Evolutionary conservation across 1,284 basidiomycete species (phyloP), one percentile per base, ranked within the genome.

Genomic region (Cryptococcus sp.): DNA sequence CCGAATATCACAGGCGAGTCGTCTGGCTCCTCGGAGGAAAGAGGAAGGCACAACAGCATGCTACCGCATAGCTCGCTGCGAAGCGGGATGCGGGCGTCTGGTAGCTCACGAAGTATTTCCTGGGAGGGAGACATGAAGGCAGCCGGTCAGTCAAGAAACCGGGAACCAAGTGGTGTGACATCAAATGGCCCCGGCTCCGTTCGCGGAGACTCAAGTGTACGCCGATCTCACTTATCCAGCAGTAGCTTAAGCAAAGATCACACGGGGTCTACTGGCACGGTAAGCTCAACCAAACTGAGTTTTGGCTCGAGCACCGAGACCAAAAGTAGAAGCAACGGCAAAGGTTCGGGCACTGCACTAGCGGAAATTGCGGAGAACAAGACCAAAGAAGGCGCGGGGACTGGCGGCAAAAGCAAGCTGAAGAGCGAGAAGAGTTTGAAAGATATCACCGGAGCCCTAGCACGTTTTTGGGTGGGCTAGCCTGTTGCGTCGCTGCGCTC

Each of bases 391-490:
- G 52, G 25, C 38, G 65, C 62, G 16, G 52, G 25, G 16, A 47
- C 52, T 23, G 51, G 26, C 25, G 49, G 54, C 26, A 53, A 65
- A 49, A 50, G 57, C 47, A 72, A 70, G 57, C 37, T 62, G 53
- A 74, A 71, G 63, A 66, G 59, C 43, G 65, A 66, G 40, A 65
- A 65, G 52, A 68, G 70, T 47, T 65, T 74, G 22, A 73, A 70
- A 58, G 69, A 74, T 48, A 43, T 77, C 3, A 66, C 70, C 0
- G 65, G 67, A 1, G 68, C 73, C 1, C 49, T 77, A 6, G 69
- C 72, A 2, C 70, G 69, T 53, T 75, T 77, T 57, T 77, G 75
- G 75, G 69, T 72, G 8, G 75, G 73, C n/a, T 75, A 65, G 41
- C 49, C 8, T 34, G 8, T 10, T 10, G 5, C 13, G 29, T 13